Evolutionary conservation across 2,329 filamentous ascomycete genomes (phyloP).

Genomic region (Aspergillus jensenii): DNA sequence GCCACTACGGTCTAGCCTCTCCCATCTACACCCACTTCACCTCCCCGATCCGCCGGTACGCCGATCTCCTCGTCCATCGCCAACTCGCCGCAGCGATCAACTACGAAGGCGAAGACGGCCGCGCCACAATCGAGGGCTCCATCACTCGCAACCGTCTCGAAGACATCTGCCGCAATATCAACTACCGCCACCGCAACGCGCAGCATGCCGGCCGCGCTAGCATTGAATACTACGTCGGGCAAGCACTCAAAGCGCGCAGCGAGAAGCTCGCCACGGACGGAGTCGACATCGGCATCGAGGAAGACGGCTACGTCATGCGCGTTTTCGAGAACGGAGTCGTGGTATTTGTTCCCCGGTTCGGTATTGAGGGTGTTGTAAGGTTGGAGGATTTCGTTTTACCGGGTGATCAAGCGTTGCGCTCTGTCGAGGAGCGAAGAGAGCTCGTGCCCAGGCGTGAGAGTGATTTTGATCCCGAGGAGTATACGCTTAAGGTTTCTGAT

Average conservation of each 20-base stretch:
- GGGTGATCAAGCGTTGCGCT: slow-evolving; percentile 47
- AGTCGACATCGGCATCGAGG: slow-evolving; percentile 56
- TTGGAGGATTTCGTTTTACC: slow-evolving; percentile 76
- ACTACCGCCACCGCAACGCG: slow-evolving; percentile 92
- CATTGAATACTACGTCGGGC: slow-evolving; percentile 97
- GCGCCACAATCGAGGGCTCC: slow-evolving; percentile 75
- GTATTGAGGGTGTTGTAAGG: slow-evolving; percentile 88
- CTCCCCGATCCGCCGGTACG: slow-evolving; percentile 93
- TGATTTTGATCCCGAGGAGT: slow-evolving; percentile 82
- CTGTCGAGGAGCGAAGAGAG: slow-evolving; percentile 33
- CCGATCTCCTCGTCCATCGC: slow-evolving; percentile 90
- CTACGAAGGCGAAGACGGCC: slow-evolving; percentile 61
- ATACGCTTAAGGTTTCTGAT: slow-evolving; percentile 65
- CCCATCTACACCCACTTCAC: slow-evolving; percentile 99
- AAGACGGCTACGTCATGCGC: slow-evolving; percentile 95
- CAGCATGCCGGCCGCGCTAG: slow-evolving; percentile 92
- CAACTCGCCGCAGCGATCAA: slow-evolving; percentile 94
- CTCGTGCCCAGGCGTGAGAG: slow-evolving; percentile 61
- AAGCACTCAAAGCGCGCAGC: slow-evolving; percentile 78
- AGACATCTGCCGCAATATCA: slow-evolving; percentile 97
- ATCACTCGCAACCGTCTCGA: slow-evolving; percentile 83
- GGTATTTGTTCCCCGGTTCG: slow-evolving; percentile 92
- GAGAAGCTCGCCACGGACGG: slow-evolving; percentile 41
- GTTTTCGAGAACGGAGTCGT: slow-evolving; percentile 98
- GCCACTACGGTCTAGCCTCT: slow-evolving; percentile 92